These are phyloP conservation scores for Ophiosphaerella korrae DNA, from an alignment of 2,329 filamentous ascomycete species.

Conservation along the genomic window DNA sequence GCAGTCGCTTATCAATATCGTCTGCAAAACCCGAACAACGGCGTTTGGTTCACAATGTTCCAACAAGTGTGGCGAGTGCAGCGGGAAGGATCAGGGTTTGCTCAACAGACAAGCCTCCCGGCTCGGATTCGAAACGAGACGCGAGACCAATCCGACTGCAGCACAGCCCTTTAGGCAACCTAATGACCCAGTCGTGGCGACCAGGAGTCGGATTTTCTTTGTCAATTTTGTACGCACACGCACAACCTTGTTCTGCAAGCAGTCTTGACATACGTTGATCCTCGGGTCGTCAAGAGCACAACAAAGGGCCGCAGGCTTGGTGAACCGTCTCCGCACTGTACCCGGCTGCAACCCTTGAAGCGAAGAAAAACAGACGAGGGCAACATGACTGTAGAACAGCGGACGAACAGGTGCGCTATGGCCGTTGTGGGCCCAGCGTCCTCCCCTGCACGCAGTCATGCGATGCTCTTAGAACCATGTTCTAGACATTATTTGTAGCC, in stretches of 20 bases:
- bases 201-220: too few relatives aligned
- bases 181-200: too few relatives aligned
- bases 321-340: too few relatives aligned
- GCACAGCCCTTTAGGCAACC: not conserved
- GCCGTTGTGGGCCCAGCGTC: constrained; percentile 6
- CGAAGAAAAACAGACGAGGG: constrained; percentile 8
- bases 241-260: too few relatives aligned
- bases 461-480: constrained; percentile 17
- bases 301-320: too few relatives aligned
- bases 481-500: not conserved
- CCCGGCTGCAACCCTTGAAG: constrained; percentile 2
- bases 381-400: not conserved
- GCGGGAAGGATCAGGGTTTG: constrained; percentile 14
- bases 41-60: not conserved
- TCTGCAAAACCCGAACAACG: not conserved
- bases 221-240: too few relatives aligned
- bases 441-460: constrained; percentile 8
- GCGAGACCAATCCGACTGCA: not conserved
- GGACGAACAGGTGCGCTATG: constrained; percentile 20
- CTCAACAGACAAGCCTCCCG: constrained; percentile 14
- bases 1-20: not conserved
- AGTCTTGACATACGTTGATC: too few relatives aligned
- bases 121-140: constrained; percentile 1
- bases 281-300: too few relatives aligned
- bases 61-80: constrained; percentile 17